A percentile compares a stretch with the other conserved stretches of the same genome.
Evolutionary conservation across 192 early-diverging fungal species (phyloP).

Genomic region (Physocladia obscura): DNA sequence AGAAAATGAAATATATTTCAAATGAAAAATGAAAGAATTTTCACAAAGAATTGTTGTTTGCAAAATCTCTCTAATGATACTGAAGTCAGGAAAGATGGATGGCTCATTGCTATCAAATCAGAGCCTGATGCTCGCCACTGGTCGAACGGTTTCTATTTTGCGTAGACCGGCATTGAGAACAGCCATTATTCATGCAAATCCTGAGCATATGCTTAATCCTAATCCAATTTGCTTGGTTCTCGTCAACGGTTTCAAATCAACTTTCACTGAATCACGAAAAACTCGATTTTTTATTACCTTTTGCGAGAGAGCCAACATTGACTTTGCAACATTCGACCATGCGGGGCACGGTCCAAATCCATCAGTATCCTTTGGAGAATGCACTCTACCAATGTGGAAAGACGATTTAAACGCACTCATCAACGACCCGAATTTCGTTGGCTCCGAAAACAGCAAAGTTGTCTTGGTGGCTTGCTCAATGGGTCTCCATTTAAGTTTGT

Average conservation of each 20-base stretch:
- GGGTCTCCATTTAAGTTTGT: background rate
- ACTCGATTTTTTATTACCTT: background rate
- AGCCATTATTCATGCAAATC: no score
- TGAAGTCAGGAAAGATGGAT: no score
- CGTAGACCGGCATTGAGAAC: no score
- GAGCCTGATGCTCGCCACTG: no score
- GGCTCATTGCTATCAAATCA: no score
- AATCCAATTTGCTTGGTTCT: background rate
- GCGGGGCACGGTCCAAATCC: slow-evolving; percentile 8
- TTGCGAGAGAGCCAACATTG: background rate
- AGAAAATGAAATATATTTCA: no score
- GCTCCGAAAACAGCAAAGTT: background rate
- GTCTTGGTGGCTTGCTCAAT: background rate
- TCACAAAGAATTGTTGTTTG: no score
- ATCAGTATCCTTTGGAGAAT: background rate
- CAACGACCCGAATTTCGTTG: background rate
- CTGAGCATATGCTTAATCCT: no score
- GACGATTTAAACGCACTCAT: background rate
- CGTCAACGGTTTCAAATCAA: background rate
- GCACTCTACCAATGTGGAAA: slow-evolving; percentile 5
- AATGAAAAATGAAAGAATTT: no score
- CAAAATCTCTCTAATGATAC: no score
- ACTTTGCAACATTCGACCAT: slow-evolving; percentile 13
- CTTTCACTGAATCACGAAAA: slow-evolving; percentile 2
- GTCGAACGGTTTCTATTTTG: no score